Percentiles rank a stretch among this genome's conserved stretches.
These are phyloP conservation scores for Rhynchospora breviuscula DNA, from an alignment of 176 grass and related monocot species.

Conservation along the genomic window DNA sequence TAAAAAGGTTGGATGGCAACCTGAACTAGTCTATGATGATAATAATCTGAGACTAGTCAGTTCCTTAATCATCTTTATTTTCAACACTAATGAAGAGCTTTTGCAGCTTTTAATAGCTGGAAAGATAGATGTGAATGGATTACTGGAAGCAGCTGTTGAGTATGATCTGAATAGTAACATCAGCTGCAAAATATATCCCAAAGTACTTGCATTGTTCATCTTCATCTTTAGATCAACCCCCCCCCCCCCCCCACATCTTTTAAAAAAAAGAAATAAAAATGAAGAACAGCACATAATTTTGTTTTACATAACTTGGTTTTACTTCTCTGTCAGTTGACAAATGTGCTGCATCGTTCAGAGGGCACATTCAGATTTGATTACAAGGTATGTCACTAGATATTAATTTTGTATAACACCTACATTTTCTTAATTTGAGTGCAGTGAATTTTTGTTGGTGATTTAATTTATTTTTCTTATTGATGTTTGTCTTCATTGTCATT, in stretches of 20 bases:
- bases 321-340: constrained; percentile 55
- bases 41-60: too few species aligned
- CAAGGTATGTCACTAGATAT: constrained; percentile 32
- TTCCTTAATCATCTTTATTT: too few species aligned
- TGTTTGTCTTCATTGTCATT: constrained; percentile 10
- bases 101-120: constrained; percentile 59
- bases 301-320: constrained; percentile 14
- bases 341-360: constrained; percentile 58
- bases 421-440: constrained; percentile 14
- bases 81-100: neutral
- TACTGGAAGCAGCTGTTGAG: constrained; percentile 42
- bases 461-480: neutral
- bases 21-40: too few species aligned
- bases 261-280: neutral
- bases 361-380: constrained; percentile 56
- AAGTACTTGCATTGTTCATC: constrained; percentile 33
- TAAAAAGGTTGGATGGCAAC: too few species aligned
- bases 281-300: neutral
- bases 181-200: constrained; percentile 45
- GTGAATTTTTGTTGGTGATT: neutral
- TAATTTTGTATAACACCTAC: too few species aligned
- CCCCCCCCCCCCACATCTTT: too few species aligned
- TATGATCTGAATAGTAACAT: constrained; percentile 47
- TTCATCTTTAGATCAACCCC: neutral
- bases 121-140: constrained; percentile 47